Percentiles rank a stretch among this genome's conserved stretches.
Evolutionary conservation across 2,329 filamentous ascomycete genomes (phyloP).

Genomic region (Penicillium carneum): DNA sequence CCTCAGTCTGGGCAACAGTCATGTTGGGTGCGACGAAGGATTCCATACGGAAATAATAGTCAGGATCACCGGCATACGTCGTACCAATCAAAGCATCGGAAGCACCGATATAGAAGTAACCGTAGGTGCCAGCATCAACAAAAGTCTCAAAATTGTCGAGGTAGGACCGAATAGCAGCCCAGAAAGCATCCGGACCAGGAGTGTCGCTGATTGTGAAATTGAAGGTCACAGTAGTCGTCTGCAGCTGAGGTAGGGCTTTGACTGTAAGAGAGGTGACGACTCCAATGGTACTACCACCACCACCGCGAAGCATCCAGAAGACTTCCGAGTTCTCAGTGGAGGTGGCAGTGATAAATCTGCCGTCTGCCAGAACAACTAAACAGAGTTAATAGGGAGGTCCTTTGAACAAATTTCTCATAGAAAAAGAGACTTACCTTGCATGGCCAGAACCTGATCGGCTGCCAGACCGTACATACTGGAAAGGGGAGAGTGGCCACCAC

Average conservation of each 20-base stretch:
- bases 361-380: conserved; percentile 25
- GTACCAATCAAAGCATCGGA: conserved; percentile 24
- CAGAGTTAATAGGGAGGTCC: not conserved
- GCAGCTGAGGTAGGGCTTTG: conserved; percentile 28
- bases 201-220: conserved; percentile 33
- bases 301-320: conserved; percentile 62
- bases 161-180: conserved; percentile 29
- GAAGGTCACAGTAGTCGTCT: conserved; percentile 35
- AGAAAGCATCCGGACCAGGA: conserved; percentile 29
- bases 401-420: too few relatives aligned
- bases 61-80: conserved; percentile 26
- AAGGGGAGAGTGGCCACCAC: conserved; percentile 55
- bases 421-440: conserved; percentile 43
- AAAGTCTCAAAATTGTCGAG: conserved; percentile 32
- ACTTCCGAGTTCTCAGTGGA: conserved; percentile 47
- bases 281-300: conserved; percentile 62
- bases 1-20: conserved; percentile 30
- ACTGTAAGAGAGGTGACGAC: conserved; percentile 52
- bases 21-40: conserved; percentile 37
- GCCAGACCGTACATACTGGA: conserved; percentile 61
- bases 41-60: conserved; percentile 39
- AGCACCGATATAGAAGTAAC: conserved; percentile 35
- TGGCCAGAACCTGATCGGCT: conserved; percentile 63
- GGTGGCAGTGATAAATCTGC: conserved; percentile 33
- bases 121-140: conserved; percentile 35